phyloP scores from a whole-genome alignment of 2,329 filamentous ascomycete species.

The Fusarium tricinctum region DNA sequence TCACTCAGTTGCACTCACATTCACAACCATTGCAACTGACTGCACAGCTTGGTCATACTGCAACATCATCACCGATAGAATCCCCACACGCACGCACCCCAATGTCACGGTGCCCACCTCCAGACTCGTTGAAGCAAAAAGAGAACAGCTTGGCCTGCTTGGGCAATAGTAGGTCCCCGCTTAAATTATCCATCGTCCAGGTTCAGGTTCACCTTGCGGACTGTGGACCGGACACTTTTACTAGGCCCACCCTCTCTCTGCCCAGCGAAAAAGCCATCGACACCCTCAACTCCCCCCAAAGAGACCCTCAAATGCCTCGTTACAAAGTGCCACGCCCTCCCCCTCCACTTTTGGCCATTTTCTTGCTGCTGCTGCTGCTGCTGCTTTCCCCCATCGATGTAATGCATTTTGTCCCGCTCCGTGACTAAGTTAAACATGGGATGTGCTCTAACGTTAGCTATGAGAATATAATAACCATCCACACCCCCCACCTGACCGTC shows the following conservation, averaged over 20 bases:
- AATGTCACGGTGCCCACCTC: conserved; percentile 45
- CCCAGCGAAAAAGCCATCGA: conserved; percentile 32
- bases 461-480: conserved; percentile 53
- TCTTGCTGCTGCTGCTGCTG: conserved; percentile 25
- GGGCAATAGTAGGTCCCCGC: conserved; percentile 32
- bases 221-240: not conserved
- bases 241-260: conserved; percentile 40
- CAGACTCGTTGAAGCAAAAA: conserved; percentile 28
- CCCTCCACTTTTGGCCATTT: conserved; percentile 26
- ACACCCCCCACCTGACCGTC: conserved; percentile 50
- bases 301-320: conserved; percentile 34
- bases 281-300: conserved; percentile 27
- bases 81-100: conserved; percentile 36
- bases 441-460: conserved; percentile 36
- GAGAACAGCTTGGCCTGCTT: conserved; percentile 25
- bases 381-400: conserved; percentile 34
- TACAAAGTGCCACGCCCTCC: conserved; percentile 36
- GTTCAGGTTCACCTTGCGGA: conserved; percentile 32
- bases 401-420: conserved; percentile 41
- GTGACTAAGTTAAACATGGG: conserved; percentile 27
- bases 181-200: conserved; percentile 38
- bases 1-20: not conserved
- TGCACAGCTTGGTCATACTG: conserved; percentile 3
- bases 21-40: not conserved
- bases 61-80: conserved; percentile 31